These are phyloP conservation scores for Gypsophila paniculata DNA, from an alignment of 179 eudicot species.

Conservation along the genomic window DNA sequence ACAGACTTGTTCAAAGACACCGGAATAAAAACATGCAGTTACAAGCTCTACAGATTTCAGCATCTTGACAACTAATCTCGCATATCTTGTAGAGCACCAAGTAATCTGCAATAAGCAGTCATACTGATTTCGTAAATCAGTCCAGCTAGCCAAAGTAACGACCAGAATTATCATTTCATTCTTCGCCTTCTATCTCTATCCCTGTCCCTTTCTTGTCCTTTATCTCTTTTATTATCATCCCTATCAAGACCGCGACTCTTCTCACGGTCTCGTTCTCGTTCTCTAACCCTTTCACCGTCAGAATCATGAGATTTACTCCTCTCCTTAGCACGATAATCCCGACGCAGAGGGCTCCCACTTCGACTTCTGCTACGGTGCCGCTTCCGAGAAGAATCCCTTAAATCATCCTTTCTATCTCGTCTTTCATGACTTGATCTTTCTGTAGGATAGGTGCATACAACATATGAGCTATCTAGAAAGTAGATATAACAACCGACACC, in stretches of 20 bases:
- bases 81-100: neutral
- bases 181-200: conserved; percentile 72
- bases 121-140: neutral
- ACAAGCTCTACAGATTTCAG: conserved; percentile 5
- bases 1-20: neutral
- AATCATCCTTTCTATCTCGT: conserved; percentile 55
- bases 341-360: conserved; percentile 60
- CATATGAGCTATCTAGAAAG: neutral
- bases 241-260: conserved; percentile 67
- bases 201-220: conserved; percentile 54
- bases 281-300: conserved; percentile 37
- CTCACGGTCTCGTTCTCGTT: conserved; percentile 37
- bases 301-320: conserved; percentile 43
- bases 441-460: conserved; percentile 29
- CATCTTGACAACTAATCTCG: neutral
- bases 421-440: conserved; percentile 51
- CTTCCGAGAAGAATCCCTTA: conserved; percentile 56
- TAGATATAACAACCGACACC: neutral
- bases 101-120: neutral
- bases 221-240: conserved; percentile 53
- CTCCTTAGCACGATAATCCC: conserved; percentile 32
- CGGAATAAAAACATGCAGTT: neutral
- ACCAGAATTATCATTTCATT: conserved; percentile 35
- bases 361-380: conserved; percentile 63
- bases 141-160: neutral